A percentile compares a stretch with the other conserved stretches of the same genome.
Evolutionary conservation across 2,329 filamentous ascomycete species (phyloP).

Genomic region (Penicillium sp.): DNA sequence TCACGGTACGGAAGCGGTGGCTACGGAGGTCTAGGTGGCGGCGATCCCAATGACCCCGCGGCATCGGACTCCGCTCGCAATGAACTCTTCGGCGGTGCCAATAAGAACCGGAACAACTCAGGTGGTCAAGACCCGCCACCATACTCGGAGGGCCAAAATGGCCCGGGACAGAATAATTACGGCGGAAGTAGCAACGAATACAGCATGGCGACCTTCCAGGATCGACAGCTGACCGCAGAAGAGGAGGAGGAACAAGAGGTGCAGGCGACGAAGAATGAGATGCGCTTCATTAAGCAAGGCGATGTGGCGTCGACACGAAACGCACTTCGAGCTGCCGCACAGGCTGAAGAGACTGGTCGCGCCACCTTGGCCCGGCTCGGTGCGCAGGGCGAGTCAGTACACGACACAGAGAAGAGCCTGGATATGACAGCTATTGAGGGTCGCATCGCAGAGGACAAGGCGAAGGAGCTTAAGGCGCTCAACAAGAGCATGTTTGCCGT

Average conservation of each 20-base stretch:
- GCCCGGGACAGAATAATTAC: slow-evolving; percentile 25
- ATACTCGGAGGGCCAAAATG: slow-evolving; percentile 30
- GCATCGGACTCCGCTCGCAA: slow-evolving; percentile 55
- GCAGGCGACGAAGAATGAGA: slow-evolving; percentile 69
- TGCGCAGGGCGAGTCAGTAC: slow-evolving; percentile 74
- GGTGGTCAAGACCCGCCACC: slow-evolving; percentile 33
- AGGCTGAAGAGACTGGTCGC: slow-evolving; percentile 69
- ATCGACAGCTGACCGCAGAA: slow-evolving; percentile 79
- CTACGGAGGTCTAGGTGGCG: slow-evolving; percentile 56
- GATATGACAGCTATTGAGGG: slow-evolving; percentile 77
- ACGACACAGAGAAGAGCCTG: slow-evolving; percentile 79
- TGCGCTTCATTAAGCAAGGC: slow-evolving; percentile 72
- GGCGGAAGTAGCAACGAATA: slow-evolving; percentile 38
- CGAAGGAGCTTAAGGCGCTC: slow-evolving; percentile 77
- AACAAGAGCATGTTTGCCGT: slow-evolving; percentile 91
- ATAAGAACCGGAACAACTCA: slow-evolving; percentile 48
- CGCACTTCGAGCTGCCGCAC: slow-evolving; percentile 64
- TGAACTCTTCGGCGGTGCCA: slow-evolving; percentile 59
- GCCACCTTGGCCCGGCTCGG: slow-evolving; percentile 71
- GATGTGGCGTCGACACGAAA: slow-evolving; percentile 72
- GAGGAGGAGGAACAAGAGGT: slow-evolving; percentile 73
- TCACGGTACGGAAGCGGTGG: slow-evolving; percentile 52
- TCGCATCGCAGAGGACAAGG: slow-evolving; percentile 73
- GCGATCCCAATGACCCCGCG: slow-evolving; percentile 51
- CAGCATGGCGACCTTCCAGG: slow-evolving; percentile 54